Evolutionary conservation across 2,329 filamentous ascomycete genomes (phyloP), one percentile per base, ranked within the genome.

Genomic region (Nothopassalora personata): DNA sequence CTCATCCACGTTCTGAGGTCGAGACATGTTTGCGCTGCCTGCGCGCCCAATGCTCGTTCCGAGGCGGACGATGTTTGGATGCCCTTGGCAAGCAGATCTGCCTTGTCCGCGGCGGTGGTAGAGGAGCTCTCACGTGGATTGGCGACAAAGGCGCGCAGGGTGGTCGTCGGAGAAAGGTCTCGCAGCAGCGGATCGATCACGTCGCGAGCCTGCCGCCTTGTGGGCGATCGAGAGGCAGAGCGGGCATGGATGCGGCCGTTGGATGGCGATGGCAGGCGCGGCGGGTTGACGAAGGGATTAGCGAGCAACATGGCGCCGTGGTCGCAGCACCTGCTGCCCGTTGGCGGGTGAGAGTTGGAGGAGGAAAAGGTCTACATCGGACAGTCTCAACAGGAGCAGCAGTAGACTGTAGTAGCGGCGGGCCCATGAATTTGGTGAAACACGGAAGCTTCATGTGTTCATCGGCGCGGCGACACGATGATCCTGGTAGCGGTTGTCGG

Each of bases 1-100:
- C 83, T 78, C 28, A 89, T 79, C 89, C 90, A 94, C 68, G 84
- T 81, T 72, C 87, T 82, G 62, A 94, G 84, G 63, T 83, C 85
- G 67, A 87, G 84, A 11, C 88, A 88, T 15, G 88, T 86, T 61
- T 86, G 74, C 46, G 89, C 89, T 47, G 88, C 86, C 62, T 84
- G 82, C 67, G 87, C 79, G 46, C 86, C 88, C 72, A 93, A 86
- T 15, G 87, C 85, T 67, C 87, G 84, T 73, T 93, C 88, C 27
- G 82, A 76, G 3, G 80, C 75, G 1, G 86, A 86, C 15, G 87
- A 84, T 15, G 77, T 78, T 60, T 86, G 82, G 59, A 91, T 81
- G 69, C 85, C 88, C 50, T 74, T 65, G 34, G 74, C 72, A 45
- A 77, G 69, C n/a, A 70, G 70, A 67, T 75, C 75, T 60, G 74